Evolutionary conservation across 495 filamentous ascomycete species (phyloP).

Genomic region (Lepraria neglecta): DNA sequence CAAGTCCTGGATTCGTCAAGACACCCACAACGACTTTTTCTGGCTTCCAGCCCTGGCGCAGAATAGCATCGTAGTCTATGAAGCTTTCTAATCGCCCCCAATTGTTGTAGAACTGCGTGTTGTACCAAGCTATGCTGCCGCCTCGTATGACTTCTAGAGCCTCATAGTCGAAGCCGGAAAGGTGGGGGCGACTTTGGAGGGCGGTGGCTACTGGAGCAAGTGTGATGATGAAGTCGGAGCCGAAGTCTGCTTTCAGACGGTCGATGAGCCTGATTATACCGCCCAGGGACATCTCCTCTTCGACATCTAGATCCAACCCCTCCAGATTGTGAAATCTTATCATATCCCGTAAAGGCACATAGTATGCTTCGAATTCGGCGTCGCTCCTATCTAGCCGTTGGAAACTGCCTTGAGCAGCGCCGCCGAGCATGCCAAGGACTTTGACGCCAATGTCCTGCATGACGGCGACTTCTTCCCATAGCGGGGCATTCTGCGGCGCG

Average conservation of each 20-base stretch:
- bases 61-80: slow-evolving; percentile 55
- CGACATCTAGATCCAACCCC: slow-evolving; percentile 78
- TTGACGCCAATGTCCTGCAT: slow-evolving; percentile 60
- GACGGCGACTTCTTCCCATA: slow-evolving; percentile 66
- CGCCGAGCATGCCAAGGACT: slow-evolving; percentile 77
- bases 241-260: slow-evolving; percentile 64
- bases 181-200: slow-evolving; percentile 51
- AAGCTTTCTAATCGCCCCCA: slow-evolving; percentile 61
- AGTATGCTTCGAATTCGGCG: slow-evolving; percentile 58
- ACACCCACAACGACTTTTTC: slow-evolving; percentile 64
- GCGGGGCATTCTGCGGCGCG: slow-evolving; percentile 47
- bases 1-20: slow-evolving; percentile 64
- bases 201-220: slow-evolving; percentile 74
- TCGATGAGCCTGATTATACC: slow-evolving; percentile 69
- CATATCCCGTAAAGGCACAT: slow-evolving; percentile 54
- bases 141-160: slow-evolving; percentile 59
- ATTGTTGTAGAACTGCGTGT: slow-evolving; percentile 78
- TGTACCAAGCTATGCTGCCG: slow-evolving; percentile 68
- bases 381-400: slow-evolving; percentile 53
- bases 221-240: slow-evolving; percentile 64
- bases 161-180: slow-evolving; percentile 71
- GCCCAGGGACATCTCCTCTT: slow-evolving; percentile 63
- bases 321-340: slow-evolving; percentile 54
- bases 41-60: slow-evolving; percentile 58
- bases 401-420: slow-evolving; percentile 67